These are phyloP conservation scores for Lipomyces sp. DNA, from an alignment of 805 yeast genomes.

Conservation along the genomic window DNA sequence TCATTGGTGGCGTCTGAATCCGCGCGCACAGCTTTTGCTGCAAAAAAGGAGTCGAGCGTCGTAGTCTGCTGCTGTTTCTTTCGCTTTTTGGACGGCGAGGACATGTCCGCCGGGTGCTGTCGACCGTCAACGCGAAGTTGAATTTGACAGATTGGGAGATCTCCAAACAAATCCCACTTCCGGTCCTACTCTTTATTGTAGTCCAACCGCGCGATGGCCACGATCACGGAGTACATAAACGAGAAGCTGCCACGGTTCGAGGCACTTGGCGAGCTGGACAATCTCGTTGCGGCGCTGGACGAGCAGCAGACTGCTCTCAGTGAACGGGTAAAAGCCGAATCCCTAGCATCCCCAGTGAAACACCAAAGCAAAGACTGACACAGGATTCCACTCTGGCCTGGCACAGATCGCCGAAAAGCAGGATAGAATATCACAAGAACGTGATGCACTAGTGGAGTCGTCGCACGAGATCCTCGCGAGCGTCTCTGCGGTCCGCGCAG, in stretches of 20 bases:
- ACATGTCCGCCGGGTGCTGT: too few relatives aligned
- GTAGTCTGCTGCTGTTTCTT: neutral
- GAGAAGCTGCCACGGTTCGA: conserved; percentile 13
- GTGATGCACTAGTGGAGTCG: neutral
- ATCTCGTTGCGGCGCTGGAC: conserved; percentile 17
- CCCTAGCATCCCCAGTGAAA: neutral
- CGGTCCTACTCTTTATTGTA: neutral
- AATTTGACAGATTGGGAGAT: too few relatives aligned
- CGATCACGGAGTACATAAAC: conserved; percentile 21
- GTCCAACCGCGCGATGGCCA: conserved; percentile 2
- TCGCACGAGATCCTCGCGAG: conserved; percentile 7
- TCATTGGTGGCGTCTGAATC: neutral
- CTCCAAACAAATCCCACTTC: too few relatives aligned
- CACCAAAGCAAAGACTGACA: neutral
- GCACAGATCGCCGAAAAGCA: conserved; percentile 17
- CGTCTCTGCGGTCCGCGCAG: neutral
- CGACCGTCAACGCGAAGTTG: too few relatives aligned
- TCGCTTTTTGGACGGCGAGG: too few relatives aligned
- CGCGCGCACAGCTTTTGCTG: neutral
- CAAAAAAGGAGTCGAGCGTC: conserved; percentile 17
- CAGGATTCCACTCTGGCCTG: neutral
- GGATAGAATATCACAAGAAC: conserved; percentile 7
- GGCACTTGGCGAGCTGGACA: conserved; percentile 14
- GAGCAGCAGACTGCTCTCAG: conserved; percentile 12
- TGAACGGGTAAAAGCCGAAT: conserved; percentile 4